Evolutionary conservation across 768 basidiomycete genomes (phyloP), one percentile per base, ranked within the genome.

Genomic region (Panaeolus papilionaceus): DNA sequence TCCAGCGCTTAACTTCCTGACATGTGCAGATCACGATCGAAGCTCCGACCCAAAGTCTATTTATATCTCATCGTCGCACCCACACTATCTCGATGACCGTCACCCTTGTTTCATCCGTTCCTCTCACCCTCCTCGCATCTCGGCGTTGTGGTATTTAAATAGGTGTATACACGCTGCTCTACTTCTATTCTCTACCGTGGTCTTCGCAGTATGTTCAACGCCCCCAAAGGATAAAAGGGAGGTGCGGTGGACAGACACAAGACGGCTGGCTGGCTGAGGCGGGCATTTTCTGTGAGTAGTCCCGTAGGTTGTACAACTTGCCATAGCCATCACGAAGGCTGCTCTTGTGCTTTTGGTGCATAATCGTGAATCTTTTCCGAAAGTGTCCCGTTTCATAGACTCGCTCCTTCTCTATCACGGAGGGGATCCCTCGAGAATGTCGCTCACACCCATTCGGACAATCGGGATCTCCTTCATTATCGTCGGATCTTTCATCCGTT

Each of bases 401-500:
- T 58, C 26, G 11, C 12, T 12, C 8, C 14, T 11, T 16, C 4
- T 58, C 54, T 28, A 33, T 16, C 3, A 23, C 12, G 16, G 8
- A 1, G 49, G 26, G 33, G 49, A 51, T 1, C 28, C 54, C 6
- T 7, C 54, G n/a, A 28, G 3, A 14, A 4, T 33, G 14, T 3
- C 2, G 10, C 16, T 12, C 16, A 12, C 54, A 7, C 49, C 49
- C 8, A 28, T 23, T 28, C 26, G 54, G 12, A 33, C 18, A 11
- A 5, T 77, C 23, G 82, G 82, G 1, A 75, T 70, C 38, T 28
- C 69, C 14, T 58, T 84, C 44, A 76, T 73, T 14, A 38, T 79
- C 23, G 23, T 69, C 1, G 81, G 79, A 0, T 78, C 80, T 0
- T 44, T 77, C 0, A 70, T 82, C 38, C 79, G 80, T 2, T 61